Evolutionary conservation across 2,329 filamentous ascomycete species (phyloP).

Genomic region (Microdochium trichocladiopsis): DNA sequence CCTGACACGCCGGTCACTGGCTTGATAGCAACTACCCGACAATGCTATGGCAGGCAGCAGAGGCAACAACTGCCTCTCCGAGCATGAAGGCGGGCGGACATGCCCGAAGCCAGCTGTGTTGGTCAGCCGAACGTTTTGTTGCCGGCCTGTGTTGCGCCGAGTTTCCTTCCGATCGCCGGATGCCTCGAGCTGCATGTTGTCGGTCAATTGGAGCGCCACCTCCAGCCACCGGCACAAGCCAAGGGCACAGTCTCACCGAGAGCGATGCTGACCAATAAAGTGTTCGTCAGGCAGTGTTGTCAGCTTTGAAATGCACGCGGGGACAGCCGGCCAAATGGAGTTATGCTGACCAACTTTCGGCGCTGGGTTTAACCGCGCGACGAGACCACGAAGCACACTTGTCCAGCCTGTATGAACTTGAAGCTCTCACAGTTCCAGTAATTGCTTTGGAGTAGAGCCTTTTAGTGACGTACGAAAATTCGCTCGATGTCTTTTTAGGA

Average conservation of each 20-base stretch:
- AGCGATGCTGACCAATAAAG: neutral
- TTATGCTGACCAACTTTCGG: neutral
- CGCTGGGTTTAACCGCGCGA: neutral
- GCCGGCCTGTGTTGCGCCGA: neutral
- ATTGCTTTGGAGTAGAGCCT: neutral
- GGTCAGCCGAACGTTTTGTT: neutral
- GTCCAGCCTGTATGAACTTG: neutral
- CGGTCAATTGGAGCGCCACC: neutral
- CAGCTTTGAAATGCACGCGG: neutral
- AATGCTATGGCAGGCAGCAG: neutral
- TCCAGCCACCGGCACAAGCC: neutral
- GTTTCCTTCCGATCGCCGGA: neutral
- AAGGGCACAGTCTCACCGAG: neutral
- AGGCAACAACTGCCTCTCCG: neutral
- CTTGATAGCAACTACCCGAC: neutral
- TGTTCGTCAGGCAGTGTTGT: neutral
- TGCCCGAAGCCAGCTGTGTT: neutral
- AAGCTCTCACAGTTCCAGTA: neutral
- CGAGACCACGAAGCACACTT: neutral
- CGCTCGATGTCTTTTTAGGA: too few species aligned
- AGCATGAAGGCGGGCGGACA: neutral
- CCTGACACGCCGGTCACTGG: neutral
- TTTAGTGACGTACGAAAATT: too few species aligned
- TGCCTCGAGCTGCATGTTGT: neutral
- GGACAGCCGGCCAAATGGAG: neutral